phyloP scores from a whole-genome alignment of 2,329 filamentous ascomycete species.

The Pyricularia sp. region DNA sequence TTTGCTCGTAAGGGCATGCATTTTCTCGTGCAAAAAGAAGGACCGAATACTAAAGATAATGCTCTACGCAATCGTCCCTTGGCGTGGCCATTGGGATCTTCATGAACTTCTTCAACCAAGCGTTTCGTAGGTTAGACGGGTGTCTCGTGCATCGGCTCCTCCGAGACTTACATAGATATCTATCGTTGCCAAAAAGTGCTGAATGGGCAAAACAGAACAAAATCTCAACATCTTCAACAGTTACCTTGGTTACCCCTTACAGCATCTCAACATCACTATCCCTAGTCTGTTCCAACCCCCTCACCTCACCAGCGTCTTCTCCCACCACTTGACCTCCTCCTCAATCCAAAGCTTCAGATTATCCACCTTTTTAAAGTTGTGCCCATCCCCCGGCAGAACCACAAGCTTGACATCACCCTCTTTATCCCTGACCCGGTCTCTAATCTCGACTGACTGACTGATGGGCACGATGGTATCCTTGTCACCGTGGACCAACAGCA shows the following conservation, averaged over 20 bases:
- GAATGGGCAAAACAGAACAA: background rate
- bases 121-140: background rate
- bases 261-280: background rate
- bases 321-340: conserved; percentile 35
- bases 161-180: background rate
- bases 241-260: too few species aligned
- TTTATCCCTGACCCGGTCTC: conserved; percentile 26
- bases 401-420: conserved; percentile 30
- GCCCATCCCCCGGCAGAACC: conserved; percentile 35
- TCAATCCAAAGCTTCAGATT: conserved; percentile 25
- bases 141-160: background rate
- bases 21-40: background rate
- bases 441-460: conserved; percentile 41
- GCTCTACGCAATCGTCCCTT: background rate
- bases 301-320: conserved; percentile 20
- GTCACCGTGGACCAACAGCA: conserved; percentile 43
- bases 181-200: background rate
- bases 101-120: background rate
- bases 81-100: background rate
- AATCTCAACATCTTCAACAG: background rate
- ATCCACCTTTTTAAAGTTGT: conserved; percentile 30
- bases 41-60: background rate
- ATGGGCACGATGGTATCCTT: conserved; percentile 44
- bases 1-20: background rate
- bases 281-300: background rate